Evolutionary conservation across 2,329 filamentous ascomycete genomes (phyloP).

Genomic region (Pseudogymnoascus sp.): DNA sequence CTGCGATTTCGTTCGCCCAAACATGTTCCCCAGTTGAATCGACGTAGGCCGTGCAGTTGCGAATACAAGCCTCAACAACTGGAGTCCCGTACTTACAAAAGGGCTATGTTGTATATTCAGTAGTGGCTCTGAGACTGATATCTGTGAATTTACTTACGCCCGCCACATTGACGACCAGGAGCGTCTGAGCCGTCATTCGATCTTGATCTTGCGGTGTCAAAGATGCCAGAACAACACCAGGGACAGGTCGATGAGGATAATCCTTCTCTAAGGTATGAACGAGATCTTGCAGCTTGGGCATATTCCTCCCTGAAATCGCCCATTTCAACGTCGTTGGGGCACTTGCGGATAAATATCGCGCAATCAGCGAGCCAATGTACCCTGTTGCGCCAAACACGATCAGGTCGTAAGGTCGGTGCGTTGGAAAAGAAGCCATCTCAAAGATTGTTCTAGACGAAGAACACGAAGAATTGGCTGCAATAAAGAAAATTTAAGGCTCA

Average conservation of each 20-base stretch:
- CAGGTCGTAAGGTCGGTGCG: constrained; percentile 47
- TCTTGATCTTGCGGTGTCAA: not conserved
- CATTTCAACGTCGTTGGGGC: constrained; percentile 74
- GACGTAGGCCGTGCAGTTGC: not conserved
- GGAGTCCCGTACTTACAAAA: not conserved
- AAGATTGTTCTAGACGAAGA: not conserved
- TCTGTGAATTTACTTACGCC: not conserved
- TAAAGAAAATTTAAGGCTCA: not conserved
- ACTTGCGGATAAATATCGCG: constrained; percentile 63
- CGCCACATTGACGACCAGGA: not conserved
- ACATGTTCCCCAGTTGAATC: not conserved
- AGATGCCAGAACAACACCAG: not conserved
- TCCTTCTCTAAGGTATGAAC: not conserved
- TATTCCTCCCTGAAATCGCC: constrained; percentile 80
- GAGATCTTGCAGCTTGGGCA: constrained; percentile 42
- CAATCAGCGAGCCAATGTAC: constrained; percentile 72
- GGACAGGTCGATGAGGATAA: not conserved
- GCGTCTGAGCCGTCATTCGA: not conserved
- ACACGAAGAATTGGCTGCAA: not conserved
- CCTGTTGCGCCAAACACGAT: constrained; percentile 63
- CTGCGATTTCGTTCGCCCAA: not conserved
- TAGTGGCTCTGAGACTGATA: not conserved
- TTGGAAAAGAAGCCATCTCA: constrained; percentile 6
- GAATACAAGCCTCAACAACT: not conserved
- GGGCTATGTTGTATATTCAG: not conserved